A percentile compares a stretch with the other conserved stretches of the same genome.
phyloP scores from a whole-genome alignment of 768 basidiomycete genomes.

The Tephrocybe sp. region DNA sequence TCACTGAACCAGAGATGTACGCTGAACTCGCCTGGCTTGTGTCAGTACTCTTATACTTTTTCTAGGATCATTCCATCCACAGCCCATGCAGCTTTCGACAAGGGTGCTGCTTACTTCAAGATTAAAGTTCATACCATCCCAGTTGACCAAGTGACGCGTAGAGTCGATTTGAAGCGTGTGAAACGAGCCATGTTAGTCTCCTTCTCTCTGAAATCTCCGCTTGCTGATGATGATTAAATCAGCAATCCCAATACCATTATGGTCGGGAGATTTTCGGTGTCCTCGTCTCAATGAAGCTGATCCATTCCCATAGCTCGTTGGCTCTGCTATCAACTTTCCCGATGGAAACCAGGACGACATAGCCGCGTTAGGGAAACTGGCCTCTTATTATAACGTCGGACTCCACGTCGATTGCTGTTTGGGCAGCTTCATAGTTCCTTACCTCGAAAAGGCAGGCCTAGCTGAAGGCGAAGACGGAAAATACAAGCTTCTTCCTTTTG shows the following conservation, averaged over 20 bases:
- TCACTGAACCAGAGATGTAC: slow-evolving; percentile 91
- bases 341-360: slow-evolving; percentile 91
- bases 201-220: background rate
- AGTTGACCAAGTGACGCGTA: slow-evolving; percentile 73
- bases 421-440: slow-evolving; percentile 92
- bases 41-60: background rate
- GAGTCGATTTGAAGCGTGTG: slow-evolving; percentile 75
- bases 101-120: slow-evolving; percentile 83
- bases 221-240: slow-evolving; percentile 9
- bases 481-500: slow-evolving; percentile 71
- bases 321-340: slow-evolving; percentile 84
- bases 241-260: slow-evolving; percentile 90
- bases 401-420: slow-evolving; percentile 95
- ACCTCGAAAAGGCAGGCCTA: slow-evolving; percentile 79
- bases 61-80: slow-evolving; percentile 78
- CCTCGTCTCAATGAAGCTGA: slow-evolving; percentile 1
- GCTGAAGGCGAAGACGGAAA: slow-evolving; percentile 53
- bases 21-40: slow-evolving; percentile 22
- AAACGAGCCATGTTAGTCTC: slow-evolving; percentile 80
- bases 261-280: slow-evolving; percentile 37
- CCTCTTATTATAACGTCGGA: slow-evolving; percentile 73
- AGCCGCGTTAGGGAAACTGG: slow-evolving; percentile 71
- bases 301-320: slow-evolving; percentile 59
- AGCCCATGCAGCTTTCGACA: slow-evolving; percentile 95
- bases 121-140: slow-evolving; percentile 91